Evolutionary conservation across 371 early-diverging fungal genomes (phyloP), one percentile per base, ranked within the genome.

Genomic region (Mucor lusitanicus): DNA sequence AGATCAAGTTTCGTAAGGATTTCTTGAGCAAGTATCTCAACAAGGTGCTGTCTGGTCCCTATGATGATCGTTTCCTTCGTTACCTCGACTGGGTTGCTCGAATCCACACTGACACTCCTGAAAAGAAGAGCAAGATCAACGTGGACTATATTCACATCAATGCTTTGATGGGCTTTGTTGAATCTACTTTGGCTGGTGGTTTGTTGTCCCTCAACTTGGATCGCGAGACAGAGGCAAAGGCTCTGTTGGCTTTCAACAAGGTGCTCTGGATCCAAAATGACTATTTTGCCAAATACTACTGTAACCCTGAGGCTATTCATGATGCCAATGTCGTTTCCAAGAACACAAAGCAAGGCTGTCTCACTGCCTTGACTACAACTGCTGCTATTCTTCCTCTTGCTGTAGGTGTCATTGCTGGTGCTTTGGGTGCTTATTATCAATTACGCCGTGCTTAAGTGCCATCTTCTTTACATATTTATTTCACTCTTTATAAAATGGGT

Each of bases 181-280:
- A 90, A 60, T 76, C 83, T 2, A 83, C 88, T 23, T 67, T 95
- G 44, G 84, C 87, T 3, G 89, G 85, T 33, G 88, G 89, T 17
- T 44, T 94, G 40, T 72, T 85, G 56, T 85, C 85, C 7, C 67
- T 88, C 30, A 82, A 85, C 57, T 74, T 90, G 66, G 90, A 89
- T 40, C 78, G 84, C 3, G 87, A 87, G 11, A 80, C 80, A 0
- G 81, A 90, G 54, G 70, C 78, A 54, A 78, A 80, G 40, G 88
- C 88, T 27, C 79, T 92, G 19, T 73, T 82, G 6, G 95, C 95
- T 2, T 93, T 92, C 65, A 88, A 85, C 79, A 95, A 95, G 82
- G 79, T 95, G 39, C 81, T 95, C 25, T 95, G 95, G 95, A 85
- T 95, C 61, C 95, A 95, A 78, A 95, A 92, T 67, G 95, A 95